Base-by-base conservation (phyloP, 2,329 filamentous ascomycete species). In the Aspergillus melleus region DNA sequence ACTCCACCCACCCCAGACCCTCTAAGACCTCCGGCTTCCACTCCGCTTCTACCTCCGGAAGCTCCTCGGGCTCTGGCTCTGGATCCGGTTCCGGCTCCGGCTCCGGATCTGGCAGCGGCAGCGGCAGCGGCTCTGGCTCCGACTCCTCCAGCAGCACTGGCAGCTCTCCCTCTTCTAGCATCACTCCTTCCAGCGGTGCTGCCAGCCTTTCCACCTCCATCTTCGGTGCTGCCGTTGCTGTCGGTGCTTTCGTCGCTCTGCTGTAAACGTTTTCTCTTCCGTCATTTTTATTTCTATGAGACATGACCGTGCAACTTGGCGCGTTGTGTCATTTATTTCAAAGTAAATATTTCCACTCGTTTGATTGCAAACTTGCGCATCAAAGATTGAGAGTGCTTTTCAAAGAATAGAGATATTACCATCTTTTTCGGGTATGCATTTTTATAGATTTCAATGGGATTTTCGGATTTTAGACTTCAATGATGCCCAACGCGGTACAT, bases 1-100 rank as follows among this genome's bases (percentile, higher is more conserved):
- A 75, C 61, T 66, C 78, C 57, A 67, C 66, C 52, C 79, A 76
- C 72, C 63, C 65, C 29, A 57, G 67, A 47, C 63, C 69, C 19
- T 68, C 68, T 4, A 19, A 24, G 24, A 51, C 46, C 29, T 47
- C 60, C 30, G 54, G 64, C 22, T 56, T 69, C 49, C 60, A 67
- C 60, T 69, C 74, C 16, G 50, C 51, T 16, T 20, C 47, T 16
- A 42, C 20, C 42, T 54, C 51, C 12, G 42, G 55, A 26, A 42
- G 62, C 60, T 32, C 62, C 26, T 57, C 55, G 11, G n/a, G 22
- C 16, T 57, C 53, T 10, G 50, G 60, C 36, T 59, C 53, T 24
- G 44, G 30, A 22, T 66, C 62, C 19, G 55, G 59, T 14, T 44
- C 59, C 49, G 60, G 61, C 26, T 46, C 62, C 49, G 59, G 52